Base-by-base conservation (phyloP, 495 filamentous ascomycete species). In the Hypoxylon fragiforme region DNA sequence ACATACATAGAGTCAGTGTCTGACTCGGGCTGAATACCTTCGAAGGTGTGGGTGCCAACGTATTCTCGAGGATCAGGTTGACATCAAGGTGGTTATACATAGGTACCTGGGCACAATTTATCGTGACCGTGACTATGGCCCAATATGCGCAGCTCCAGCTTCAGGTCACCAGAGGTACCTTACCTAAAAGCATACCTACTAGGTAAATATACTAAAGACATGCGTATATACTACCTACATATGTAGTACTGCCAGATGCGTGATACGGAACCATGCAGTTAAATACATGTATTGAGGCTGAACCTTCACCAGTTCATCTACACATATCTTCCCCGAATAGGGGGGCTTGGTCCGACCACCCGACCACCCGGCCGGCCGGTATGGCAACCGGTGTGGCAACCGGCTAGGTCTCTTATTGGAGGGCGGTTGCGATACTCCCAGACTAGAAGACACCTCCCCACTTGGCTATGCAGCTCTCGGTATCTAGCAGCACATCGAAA, bases 391-490 rank as follows among this genome's bases (percentile, higher is more conserved):
- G 43, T 46, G 22, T 16, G 36, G 30, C n/a, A 21, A 31, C 30
- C 55, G 48, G 43, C 22, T 48, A 34, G 43, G 26, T 35, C 32
- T n/a, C 28, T 44, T 19, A 59, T 59, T 59, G 48, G 55, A 46
- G 7, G 30, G 36, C 28, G 14, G 14, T n/a, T 15, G 30, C 26
- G 31, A 12, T 3, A 22, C 21, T 43, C 14, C 14, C 7, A 18
- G 44, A 46, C 24, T 37, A 46, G 19, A 32, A 22, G 24, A n/a
- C 18, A 5, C 3, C 16, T 26, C 48, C 48, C 31, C 43, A 43
- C 21, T 44, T 45, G 20, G 30, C 28, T 18, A 21, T 35, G 30
- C 30, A 35, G 9, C 12, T 8, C 16, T 45, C 43, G 30, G 41
- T 26, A 19, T 31, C 14, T 13, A 12, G 41, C 32, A 12, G 32